Evolutionary conservation across 2,329 filamentous ascomycete genomes (phyloP), one percentile per base, ranked within the genome.

Genomic region (Colletotrichum endophyticum): DNA sequence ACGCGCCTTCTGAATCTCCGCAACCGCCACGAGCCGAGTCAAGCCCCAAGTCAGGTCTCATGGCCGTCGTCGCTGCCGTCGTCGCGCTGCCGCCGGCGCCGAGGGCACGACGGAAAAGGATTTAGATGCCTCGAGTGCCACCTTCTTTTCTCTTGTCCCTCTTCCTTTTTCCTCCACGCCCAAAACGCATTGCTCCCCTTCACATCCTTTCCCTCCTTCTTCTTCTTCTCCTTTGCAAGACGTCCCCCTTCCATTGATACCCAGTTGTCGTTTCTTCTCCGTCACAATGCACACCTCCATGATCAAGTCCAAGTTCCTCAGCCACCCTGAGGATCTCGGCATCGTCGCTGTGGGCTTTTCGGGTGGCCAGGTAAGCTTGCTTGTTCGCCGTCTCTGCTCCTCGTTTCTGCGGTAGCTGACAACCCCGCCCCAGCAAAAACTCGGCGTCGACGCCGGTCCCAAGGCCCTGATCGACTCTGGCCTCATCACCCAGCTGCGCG

Each of bases 261-360:
- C 28, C 34, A 13, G 7, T 13, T 12, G 28, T 30, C 5, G 19
- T n/a, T 44, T 6, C n/a, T 39, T 56, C n/a, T 15, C 63, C 16
- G 63, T 30, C 56, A 81, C 77, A 78, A 89, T 91, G 87, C 88
- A 89, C 81, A 90, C 89, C 70, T 88, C 89, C 72, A 88, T 89
- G 84, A 84, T 91, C 79, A 84, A 87, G 79, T 90, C 89, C 84
- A 96, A 94, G 83, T 99, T 98, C 88, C 94, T 99, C 80, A 89
- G 93, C 78, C 90, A 93, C 83, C 91, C 93, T 36, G 90, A 95
- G 82, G 93, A 99, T 82, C 90, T 99, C 79, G 97, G 96, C 78
- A 91, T 99, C 73, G 95, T 99, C 49, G 96, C 96, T 66, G 97
- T 99, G 49, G 96, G 96, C 78, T 99, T 99, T 89, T 98, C 96